These are phyloP conservation scores for Pseudogymnoascus sp. DNA, from an alignment of 2,329 filamentous ascomycete species.

Conservation along the genomic window DNA sequence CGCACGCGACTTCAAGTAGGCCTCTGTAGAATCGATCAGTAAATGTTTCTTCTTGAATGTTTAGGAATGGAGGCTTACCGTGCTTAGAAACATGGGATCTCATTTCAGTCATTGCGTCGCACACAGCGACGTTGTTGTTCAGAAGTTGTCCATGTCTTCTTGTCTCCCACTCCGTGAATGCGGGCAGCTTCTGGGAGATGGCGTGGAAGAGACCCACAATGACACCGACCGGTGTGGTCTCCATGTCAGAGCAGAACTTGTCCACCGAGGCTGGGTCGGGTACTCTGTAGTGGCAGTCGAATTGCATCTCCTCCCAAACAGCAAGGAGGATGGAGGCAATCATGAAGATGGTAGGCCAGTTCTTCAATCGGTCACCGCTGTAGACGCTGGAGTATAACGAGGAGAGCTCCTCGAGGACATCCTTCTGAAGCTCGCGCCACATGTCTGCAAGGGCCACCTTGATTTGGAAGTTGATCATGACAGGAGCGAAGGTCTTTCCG, in stretches of 20 bases:
- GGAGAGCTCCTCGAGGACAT: conserved; percentile 90
- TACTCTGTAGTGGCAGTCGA: conserved; percentile 93
- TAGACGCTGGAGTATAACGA: conserved; percentile 94
- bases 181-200: conserved; percentile 91
- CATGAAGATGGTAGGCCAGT: conserved; percentile 99
- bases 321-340: conserved; percentile 85
- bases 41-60: conserved; percentile 16
- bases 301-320: conserved; percentile 98
- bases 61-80: conserved; percentile 51
- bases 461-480: conserved; percentile 99
- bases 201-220: conserved; percentile 96
- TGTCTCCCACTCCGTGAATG: conserved; percentile 91
- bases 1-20: conserved; percentile 73
- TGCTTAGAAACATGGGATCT: conserved; percentile 87
- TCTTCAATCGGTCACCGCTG: conserved; percentile 93
- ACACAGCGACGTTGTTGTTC: conserved; percentile 85
- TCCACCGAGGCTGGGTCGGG: conserved; percentile 76
- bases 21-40: conserved; percentile 56
- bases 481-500: conserved; percentile 84
- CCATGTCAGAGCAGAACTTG: conserved; percentile 96
- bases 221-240: conserved; percentile 88
- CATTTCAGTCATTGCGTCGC: conserved; percentile 94
- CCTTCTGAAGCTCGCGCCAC: conserved; percentile 96
- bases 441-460: conserved; percentile 95
- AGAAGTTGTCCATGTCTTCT: conserved; percentile 83